Evolutionary conservation across 164 flowering plant species (phyloP), one percentile per base, ranked within the genome.

Genomic region (Dillenia turbinata): DNA sequence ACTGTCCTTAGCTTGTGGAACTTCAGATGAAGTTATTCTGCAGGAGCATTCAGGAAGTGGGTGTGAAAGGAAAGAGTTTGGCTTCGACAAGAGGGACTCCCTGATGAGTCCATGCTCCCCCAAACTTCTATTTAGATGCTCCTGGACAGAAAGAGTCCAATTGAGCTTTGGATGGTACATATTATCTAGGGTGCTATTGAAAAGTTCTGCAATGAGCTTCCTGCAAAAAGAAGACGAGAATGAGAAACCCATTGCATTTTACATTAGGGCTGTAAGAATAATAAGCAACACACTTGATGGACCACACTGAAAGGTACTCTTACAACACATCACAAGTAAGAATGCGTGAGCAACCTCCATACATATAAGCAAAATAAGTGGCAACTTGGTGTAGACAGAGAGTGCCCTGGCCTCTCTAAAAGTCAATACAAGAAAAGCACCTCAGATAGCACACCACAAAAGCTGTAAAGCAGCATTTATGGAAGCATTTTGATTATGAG

Each of bases 41-140:
- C 99, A 94, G n/a, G 89, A 84, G 73, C 99, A 94, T 74, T 91
- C 97, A 1, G 97, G 99, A 47, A 91, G 78, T 3, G 99, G 99
- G 64, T 94, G 92, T 13, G 99, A 81, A 44, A 94, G 83, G 68
- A 94, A 94, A 9, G 77, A 81, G 33, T 65, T 69, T 14, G 88
- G 80, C 69, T 88, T 91, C 13, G 94, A 81, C 10, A 49, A 46
- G 44, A 64, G 66, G n/a, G 83, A 77, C 69, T 85, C 84, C 76
- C 71, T 75, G 49, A 78, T 57, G 55, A 94, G 79, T 63, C 99
- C 99, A 33, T 83, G 89, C 62, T 73, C 84, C 11, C 73, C 71
- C 75, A 84, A 65, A 76, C 97, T 94, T 66, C 66, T 81, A 75
- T 88, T 91, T 10, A 94, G 92, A 78, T 87, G 97, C 24, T 88